Evolutionary conservation across 2,329 filamentous ascomycete species (phyloP), one percentile per base, ranked within the genome.

Genomic region (Pleomassaria siparia): DNA sequence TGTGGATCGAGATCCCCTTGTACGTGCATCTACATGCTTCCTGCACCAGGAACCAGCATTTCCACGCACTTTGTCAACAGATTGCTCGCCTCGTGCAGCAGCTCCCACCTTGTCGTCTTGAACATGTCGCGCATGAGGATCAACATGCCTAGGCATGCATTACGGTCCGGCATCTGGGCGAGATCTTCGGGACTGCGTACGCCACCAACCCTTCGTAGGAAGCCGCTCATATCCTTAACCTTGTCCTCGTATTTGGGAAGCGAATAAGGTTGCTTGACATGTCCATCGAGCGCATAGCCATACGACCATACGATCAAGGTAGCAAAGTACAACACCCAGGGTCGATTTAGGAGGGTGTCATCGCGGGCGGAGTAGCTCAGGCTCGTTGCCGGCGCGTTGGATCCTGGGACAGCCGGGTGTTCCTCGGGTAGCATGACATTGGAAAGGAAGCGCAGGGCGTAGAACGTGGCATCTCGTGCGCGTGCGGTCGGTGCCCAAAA

Each of bases 251-350:
- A 78, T 1, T 77, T 85, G 29, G 68, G 71, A 46, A 88, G 82
- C 16, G 74, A 72, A 58, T 72, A 78, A 42, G 44, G 73, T 3
- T 71, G 72, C 6, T 79, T 74, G 47, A 88, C 82, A 0, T 90
- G 82, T 0, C 94, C 94, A 58, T 97, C 94, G 16, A 95, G 76
- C 0, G 92, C 91, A 66, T 85, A 96, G 2, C 91, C 92, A 62
- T 97, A 99, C 50, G 85, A 90, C 94, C 94, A 99, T 1, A 97
- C 88, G 18, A 96, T 89, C 12, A 99, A 79, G 0, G 86, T 85
- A 1, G 94, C 89, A 65, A 96, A 95, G 72, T 96, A 99, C 43
- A 97, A 77, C 10, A 96, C 91, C 92, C 94, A 99, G 0, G 92
- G 89, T 13, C 94, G 81, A 63, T 97, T 95, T 50, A 97, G 80